A percentile compares a stretch with the other conserved stretches of the same genome.
phyloP scores from a whole-genome alignment of 805 yeast genomes.

The Yarrowia osloensis region DNA sequence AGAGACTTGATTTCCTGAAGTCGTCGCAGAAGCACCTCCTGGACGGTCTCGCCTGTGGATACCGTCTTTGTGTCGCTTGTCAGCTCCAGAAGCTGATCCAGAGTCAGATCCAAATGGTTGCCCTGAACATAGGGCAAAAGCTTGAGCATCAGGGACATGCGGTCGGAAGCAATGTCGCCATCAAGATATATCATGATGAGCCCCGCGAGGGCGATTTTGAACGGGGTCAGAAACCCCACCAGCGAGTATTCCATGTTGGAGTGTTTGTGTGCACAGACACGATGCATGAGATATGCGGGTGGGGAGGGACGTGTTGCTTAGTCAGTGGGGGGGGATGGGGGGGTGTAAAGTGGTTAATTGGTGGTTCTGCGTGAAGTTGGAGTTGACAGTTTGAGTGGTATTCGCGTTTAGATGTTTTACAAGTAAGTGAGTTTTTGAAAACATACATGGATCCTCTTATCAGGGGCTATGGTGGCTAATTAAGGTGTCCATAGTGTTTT shows the following conservation, averaged over 20 bases:
- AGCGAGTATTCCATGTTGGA: conserved; percentile 11
- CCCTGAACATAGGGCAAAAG: conserved; percentile 31
- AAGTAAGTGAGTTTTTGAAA: too few relatives aligned
- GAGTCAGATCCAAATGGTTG: background rate
- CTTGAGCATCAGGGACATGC: conserved; percentile 38
- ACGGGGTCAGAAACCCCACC: conserved; percentile 36
- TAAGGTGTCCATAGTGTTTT: background rate
- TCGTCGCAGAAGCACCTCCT: conserved; percentile 14
- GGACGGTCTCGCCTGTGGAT: background rate
- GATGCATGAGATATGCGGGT: background rate
- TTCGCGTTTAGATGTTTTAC: too few relatives aligned
- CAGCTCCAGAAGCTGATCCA: background rate
- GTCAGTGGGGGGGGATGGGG: background rate
- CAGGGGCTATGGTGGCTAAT: background rate
- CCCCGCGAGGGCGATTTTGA: conserved; percentile 36
- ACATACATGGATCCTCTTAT: background rate
- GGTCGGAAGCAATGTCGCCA: conserved; percentile 31
- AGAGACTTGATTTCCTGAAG: conserved; percentile 32
- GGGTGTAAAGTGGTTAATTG: background rate
- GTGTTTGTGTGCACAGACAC: background rate
- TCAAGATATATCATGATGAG: conserved; percentile 36
- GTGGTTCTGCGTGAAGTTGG: background rate
- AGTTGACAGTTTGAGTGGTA: too few relatives aligned
- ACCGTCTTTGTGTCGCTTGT: background rate
- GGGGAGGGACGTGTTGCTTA: background rate